phyloP scores from a whole-genome alignment of 345 rosid species.

The Punica granatum region DNA sequence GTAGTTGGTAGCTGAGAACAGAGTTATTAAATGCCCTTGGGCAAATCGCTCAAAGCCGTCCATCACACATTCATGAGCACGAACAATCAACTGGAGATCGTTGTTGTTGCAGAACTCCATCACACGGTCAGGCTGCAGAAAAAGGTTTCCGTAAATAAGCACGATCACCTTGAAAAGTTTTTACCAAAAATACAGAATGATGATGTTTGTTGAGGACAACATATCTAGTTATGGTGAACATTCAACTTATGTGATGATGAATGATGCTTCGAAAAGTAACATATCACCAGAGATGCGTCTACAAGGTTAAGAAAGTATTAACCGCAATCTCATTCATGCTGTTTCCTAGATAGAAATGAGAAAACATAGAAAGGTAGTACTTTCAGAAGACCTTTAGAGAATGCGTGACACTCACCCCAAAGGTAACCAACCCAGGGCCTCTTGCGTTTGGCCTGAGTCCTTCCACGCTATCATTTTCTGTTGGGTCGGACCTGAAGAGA shows the following conservation, averaged over 20 bases:
- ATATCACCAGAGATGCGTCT: background rate
- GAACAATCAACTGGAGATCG: constrained; percentile 95
- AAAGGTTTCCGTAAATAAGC: background rate
- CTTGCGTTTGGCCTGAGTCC: constrained; percentile 97
- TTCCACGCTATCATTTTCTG: constrained; percentile 99
- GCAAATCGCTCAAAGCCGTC: constrained; percentile 99
- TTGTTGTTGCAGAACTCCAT: constrained; percentile 99
- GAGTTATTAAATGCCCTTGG: constrained; percentile 92
- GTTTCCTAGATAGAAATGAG: background rate
- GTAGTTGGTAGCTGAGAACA: constrained; percentile 95
- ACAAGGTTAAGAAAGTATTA: background rate
- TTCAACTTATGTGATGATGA: background rate
- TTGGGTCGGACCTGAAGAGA: constrained; percentile 87
- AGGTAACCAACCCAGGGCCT: constrained; percentile 97
- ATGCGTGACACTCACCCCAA: constrained; percentile 59
- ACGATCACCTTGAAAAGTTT: background rate
- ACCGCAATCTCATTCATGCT: constrained; percentile 1
- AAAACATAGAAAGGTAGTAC: background rate
- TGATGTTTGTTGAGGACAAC: background rate
- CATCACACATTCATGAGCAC: constrained; percentile 99
- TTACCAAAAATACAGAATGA: background rate
- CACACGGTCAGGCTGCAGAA: constrained; percentile 88
- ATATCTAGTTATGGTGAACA: constrained; percentile 1
- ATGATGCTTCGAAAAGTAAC: background rate
- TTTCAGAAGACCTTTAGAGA: background rate